phyloP scores from a whole-genome alignment of 306 rosid species.

The Pachyrhizus erosus region DNA sequence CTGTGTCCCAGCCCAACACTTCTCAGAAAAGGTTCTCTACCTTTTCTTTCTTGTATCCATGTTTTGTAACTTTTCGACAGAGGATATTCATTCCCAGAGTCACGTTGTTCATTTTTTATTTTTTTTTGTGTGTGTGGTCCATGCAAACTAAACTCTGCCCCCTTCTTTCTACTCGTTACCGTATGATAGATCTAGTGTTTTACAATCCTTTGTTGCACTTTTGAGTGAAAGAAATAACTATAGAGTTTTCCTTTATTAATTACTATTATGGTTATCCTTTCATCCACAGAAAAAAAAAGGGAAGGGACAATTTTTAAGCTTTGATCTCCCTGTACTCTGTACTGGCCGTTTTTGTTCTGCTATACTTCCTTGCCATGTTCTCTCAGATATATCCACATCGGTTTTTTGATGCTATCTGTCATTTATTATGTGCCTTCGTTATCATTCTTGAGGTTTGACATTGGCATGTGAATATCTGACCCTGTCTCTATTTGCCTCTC shows the following conservation, averaged over 20 bases:
- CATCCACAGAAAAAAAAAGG: neutral
- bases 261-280: conserved; percentile 2
- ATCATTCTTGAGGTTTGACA: conserved; percentile 39
- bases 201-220: conserved; percentile 32
- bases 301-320: conserved; percentile 33
- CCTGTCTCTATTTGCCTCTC: neutral
- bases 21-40: conserved; percentile 89
- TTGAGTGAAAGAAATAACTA: conserved; percentile 30
- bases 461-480: conserved; percentile 50
- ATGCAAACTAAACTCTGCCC: conserved; percentile 46
- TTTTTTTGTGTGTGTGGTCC: conserved; percentile 57
- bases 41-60: conserved; percentile 36
- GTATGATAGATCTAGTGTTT: conserved; percentile 45
- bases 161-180: conserved; percentile 28
- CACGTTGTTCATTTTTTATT: conserved; percentile 35
- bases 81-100: conserved; percentile 68
- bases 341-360: conserved; percentile 46
- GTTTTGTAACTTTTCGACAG: conserved; percentile 55
- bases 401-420: conserved; percentile 38
- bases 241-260: conserved; percentile 8
- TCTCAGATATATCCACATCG: conserved; percentile 44
- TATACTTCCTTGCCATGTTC: conserved; percentile 39
- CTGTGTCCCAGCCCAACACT: conserved; percentile 67
- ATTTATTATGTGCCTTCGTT: conserved; percentile 45
- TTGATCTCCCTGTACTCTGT: conserved; percentile 27